phyloP scores from a whole-genome alignment of 768 basidiomycete genomes.

The Saitozyma sp. region DNA sequence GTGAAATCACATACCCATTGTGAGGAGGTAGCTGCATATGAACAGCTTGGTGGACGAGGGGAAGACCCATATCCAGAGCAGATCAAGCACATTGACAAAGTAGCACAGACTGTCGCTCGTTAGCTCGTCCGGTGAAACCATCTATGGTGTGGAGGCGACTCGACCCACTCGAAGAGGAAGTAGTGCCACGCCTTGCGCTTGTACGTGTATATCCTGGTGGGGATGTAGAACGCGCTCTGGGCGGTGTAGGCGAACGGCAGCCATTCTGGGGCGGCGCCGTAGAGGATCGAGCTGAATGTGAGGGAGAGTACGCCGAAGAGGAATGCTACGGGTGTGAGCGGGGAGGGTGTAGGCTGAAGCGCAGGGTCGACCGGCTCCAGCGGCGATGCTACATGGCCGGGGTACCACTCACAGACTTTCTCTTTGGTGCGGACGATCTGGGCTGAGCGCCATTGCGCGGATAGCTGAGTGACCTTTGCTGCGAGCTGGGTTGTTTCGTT shows the following conservation, averaged over 20 bases:
- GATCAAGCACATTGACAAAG: slow-evolving; percentile 85
- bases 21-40: slow-evolving; percentile 87
- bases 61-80: slow-evolving; percentile 87
- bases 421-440: slow-evolving; percentile 52
- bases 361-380: not conserved
- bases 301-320: slow-evolving; percentile 91
- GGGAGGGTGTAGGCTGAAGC: too few relatives aligned
- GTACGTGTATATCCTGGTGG: slow-evolving; percentile 78
- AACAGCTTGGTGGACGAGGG: slow-evolving; percentile 76
- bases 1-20: slow-evolving; percentile 61
- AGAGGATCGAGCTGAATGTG: slow-evolving; percentile 77
- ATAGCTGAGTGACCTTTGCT: slow-evolving; percentile 71
- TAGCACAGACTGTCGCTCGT: slow-evolving; percentile 64
- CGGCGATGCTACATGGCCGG: slow-evolving; percentile 68
- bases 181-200: slow-evolving; percentile 94
- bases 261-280: slow-evolving; percentile 87
- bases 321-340: slow-evolving; percentile 60
- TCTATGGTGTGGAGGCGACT: not conserved
- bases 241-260: slow-evolving; percentile 83
- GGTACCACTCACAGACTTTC: slow-evolving; percentile 59
- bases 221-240: slow-evolving; percentile 74
- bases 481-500: slow-evolving; percentile 62
- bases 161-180: slow-evolving; percentile 65
- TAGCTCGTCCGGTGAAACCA: slow-evolving; percentile 6
- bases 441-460: slow-evolving; percentile 86